Base-by-base conservation (phyloP, 148 eudicot species). In the Pouteria glomerata region DNA sequence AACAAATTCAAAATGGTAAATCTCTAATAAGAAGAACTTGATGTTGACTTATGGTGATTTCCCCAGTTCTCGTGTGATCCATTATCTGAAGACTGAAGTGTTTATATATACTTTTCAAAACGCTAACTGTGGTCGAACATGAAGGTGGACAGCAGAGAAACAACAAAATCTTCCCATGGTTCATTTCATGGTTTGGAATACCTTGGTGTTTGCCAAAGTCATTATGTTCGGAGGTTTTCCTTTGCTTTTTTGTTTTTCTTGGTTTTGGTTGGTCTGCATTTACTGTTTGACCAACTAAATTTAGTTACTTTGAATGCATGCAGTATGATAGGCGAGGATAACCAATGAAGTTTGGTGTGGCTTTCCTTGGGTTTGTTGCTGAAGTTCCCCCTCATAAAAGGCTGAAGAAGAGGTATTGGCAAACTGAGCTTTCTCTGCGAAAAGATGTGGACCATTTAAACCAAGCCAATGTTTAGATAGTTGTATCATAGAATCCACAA, bases 181-280 rank as follows among this genome's bases (percentile, higher is more conserved):
- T 62, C 66, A 62, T 37, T 62, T 37, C 27, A 19, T n/a, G n/a
- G n/a, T n/a, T n/a, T n/a, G n/a, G n/a, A n/a, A n/a, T n/a, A n/a
- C n/a, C n/a, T n/a, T n/a, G n/a, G 26, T 34, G 1, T 44, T 35
- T 8, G 33, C 63, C 37, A n/a, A 27, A 37, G 66, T 62, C 47
- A 62, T 14, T 37, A 62, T 63, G 33, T 39, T 63, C 7, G 23
- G 41, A 63, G 67, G 67, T 41, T 31, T 27, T 63, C 50, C 26
- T 63, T 63, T 63, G 31, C 33, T 41, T 15, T 0, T n/a, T 26
- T 63, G n/a, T n/a, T 63, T 63, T 16, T 3, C n/a, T 23, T 24
- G 19, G 51, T 31, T 24, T 41, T 41, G 68, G 68, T 63, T 24
- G 51, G 45, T 62, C 26, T 41, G 68, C 68, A 63, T 63, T 63